A percentile compares a stretch with the other conserved stretches of the same genome.
These are phyloP conservation scores for Macrophomina pseudophaseolina DNA, from an alignment of 2,329 filamentous ascomycete species.

Conservation along the genomic window DNA sequence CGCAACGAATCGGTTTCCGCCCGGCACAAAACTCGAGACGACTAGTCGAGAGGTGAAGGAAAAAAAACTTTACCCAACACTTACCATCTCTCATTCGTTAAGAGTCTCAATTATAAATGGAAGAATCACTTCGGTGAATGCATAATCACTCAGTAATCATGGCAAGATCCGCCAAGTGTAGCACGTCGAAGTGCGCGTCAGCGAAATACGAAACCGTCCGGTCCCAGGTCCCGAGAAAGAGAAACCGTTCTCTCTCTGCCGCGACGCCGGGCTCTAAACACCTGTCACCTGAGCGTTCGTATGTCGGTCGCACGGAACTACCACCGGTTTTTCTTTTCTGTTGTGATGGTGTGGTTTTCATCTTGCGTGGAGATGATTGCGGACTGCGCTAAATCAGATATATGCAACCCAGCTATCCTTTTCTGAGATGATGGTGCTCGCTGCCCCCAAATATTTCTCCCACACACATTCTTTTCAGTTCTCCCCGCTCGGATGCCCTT, in stretches of 20 bases:
- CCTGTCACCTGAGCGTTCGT: not conserved
- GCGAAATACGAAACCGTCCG: not conserved
- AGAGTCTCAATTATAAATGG: not conserved
- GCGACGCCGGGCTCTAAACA: not conserved
- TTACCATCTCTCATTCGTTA: not conserved
- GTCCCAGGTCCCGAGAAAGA: not conserved
- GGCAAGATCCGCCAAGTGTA: too few relatives aligned
- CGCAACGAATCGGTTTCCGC: not conserved
- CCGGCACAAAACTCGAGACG: not conserved
- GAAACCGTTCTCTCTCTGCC: not conserved
- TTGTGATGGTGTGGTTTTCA: not conserved
- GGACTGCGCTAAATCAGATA: too few relatives aligned
- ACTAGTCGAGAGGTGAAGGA: too few relatives aligned
- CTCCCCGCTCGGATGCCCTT: not conserved
- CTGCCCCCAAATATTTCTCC: not conserved
- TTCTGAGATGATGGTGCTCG: not conserved
- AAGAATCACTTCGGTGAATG: not conserved
- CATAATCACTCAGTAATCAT: slow-evolving; percentile 7
- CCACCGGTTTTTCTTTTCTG: not conserved
- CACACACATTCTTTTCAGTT: not conserved
- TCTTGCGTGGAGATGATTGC: too few relatives aligned
- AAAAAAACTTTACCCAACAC: too few relatives aligned
- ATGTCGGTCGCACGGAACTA: not conserved
- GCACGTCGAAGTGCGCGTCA: not conserved
- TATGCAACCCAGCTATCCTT: too few relatives aligned